Evolutionary conservation across 257 asterid genomes (phyloP).

Genomic region (Solanum gandarillasii): DNA sequence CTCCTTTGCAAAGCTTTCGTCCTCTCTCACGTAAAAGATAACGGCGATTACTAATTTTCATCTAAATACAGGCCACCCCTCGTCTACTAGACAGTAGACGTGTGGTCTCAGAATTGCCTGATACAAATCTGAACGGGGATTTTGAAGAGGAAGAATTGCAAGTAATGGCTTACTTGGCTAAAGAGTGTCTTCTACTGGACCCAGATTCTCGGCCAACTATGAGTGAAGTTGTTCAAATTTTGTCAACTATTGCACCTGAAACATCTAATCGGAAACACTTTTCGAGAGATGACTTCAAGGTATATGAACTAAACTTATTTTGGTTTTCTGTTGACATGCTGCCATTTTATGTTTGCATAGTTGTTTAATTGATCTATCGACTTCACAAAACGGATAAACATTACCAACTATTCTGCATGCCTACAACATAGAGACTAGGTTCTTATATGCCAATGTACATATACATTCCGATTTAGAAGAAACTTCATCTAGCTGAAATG

Average conservation of each 20-base stretch:
- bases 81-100: constrained; percentile 63
- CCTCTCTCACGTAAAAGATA: not conserved
- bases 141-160: constrained; percentile 88
- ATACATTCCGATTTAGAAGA: not conserved
- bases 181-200: constrained; percentile 83
- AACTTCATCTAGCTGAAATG: not conserved
- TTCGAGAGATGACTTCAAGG: constrained; percentile 27
- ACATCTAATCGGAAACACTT: constrained; percentile 59
- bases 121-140: constrained; percentile 51
- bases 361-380: not conserved
- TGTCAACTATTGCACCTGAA: constrained; percentile 72
- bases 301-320: not conserved
- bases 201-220: constrained; percentile 93
- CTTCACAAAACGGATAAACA: not conserved
- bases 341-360: not conserved
- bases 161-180: constrained; percentile 88
- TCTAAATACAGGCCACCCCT: constrained; percentile 57
- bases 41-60: not conserved
- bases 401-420: not conserved
- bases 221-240: constrained; percentile 89
- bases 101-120: constrained; percentile 79
- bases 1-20: not conserved
- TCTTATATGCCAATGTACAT: not conserved
- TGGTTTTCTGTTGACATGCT: not conserved
- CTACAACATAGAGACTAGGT: not conserved